These are phyloP conservation scores for Petunia hybrid DNA, from an alignment of 305 asterid species.

Conservation along the genomic window DNA sequence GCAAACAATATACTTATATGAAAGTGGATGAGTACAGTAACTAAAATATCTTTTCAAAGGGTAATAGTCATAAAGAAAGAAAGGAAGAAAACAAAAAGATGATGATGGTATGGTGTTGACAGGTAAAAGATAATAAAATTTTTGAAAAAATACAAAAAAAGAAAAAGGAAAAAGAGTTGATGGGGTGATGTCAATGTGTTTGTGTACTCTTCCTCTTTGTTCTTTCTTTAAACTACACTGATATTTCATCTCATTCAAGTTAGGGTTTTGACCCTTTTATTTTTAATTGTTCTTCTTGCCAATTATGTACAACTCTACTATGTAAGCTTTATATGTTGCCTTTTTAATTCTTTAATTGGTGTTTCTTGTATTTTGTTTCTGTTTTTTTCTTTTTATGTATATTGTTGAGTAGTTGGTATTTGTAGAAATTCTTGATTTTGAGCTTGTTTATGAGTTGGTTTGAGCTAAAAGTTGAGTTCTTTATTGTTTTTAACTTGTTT, in stretches of 20 bases:
- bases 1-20: background rate
- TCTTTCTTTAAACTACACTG: slow-evolving; percentile 29
- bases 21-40: background rate
- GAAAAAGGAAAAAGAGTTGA: slow-evolving; percentile 3
- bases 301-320: slow-evolving; percentile 6
- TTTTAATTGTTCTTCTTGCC: background rate
- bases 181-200: slow-evolving; percentile 29
- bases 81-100: slow-evolving; percentile 31
- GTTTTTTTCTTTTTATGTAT: background rate
- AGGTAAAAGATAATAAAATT: slow-evolving; percentile 17
- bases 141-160: background rate
- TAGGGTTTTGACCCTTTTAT: slow-evolving; percentile 17
- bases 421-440: slow-evolving; percentile 15
- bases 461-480: slow-evolving; percentile 10
- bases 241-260: slow-evolving; percentile 26
- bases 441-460: slow-evolving; percentile 24
- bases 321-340: slow-evolving; percentile 16
- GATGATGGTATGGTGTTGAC: slow-evolving; percentile 24
- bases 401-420: background rate
- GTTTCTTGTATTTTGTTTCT: background rate
- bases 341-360: background rate
- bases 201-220: slow-evolving; percentile 22
- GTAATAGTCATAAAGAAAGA: slow-evolving; percentile 16
- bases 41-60: background rate
- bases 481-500: slow-evolving; percentile 4